Percentiles rank a stretch among this genome's conserved stretches.
Conservation (phyloP, 768 basidiomycete species). For the Suillus sp. region DNA sequence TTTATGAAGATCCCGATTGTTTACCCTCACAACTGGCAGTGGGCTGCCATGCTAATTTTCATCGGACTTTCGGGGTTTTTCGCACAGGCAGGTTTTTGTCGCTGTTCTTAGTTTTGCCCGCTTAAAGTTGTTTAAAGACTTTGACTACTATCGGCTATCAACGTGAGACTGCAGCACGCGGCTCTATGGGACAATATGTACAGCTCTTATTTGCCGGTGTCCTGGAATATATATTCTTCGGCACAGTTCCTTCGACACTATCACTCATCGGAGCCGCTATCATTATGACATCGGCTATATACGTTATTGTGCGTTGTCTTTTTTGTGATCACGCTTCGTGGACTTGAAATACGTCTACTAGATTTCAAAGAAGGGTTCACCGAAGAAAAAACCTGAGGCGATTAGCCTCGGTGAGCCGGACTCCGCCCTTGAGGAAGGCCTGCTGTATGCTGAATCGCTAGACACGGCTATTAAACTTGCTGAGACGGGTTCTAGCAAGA, state of each 20-base stretch:
- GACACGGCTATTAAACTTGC: neutral
- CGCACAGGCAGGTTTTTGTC: constrained; percentile 21
- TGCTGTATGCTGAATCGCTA: constrained; percentile 2
- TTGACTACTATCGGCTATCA: constrained; percentile 65
- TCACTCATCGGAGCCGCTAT: constrained; percentile 65
- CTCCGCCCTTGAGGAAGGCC: constrained; percentile 11
- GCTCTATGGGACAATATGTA: constrained; percentile 61
- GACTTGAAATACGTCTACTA: neutral
- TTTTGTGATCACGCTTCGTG: neutral
- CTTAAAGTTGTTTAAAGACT: constrained; percentile 34
- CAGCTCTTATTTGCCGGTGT: constrained; percentile 69
- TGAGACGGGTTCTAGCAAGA: neutral
- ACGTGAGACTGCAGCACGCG: constrained; percentile 65
- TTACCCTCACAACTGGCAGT: constrained; percentile 23
- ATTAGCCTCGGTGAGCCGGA: neutral
- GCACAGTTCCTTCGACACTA: constrained; percentile 55
- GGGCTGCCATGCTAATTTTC: constrained; percentile 18
- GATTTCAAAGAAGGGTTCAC: neutral
- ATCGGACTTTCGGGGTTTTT: constrained; percentile 21
- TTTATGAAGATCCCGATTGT: constrained; percentile 13
- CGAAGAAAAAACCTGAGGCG: neutral
- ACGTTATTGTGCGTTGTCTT: constrained; percentile 9
- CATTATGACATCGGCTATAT: constrained; percentile 38
- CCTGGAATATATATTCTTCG: constrained; percentile 68
- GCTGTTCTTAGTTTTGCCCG: neutral